Evolutionary conservation across 75 land plant species (phyloP).

Genomic region (Cunninghamia lanceolata): DNA sequence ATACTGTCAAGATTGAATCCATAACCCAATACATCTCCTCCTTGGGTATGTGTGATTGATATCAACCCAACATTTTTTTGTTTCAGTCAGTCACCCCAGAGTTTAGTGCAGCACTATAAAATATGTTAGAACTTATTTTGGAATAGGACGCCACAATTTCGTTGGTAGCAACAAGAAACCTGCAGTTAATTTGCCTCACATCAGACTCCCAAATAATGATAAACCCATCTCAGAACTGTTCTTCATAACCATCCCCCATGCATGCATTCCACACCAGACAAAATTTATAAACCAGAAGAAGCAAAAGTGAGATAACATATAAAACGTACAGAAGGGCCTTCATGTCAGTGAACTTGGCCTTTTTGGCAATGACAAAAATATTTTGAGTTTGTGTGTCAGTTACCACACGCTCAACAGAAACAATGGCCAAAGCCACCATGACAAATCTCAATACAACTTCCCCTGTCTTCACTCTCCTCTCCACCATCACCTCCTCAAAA

Average conservation of each 20-base stretch:
- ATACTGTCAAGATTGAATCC: too few species aligned
- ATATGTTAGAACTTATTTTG: too few species aligned
- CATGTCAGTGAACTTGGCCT: slow-evolving; percentile 63
- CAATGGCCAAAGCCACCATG: slow-evolving; percentile 36
- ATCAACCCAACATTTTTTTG: too few species aligned
- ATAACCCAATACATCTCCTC: too few species aligned
- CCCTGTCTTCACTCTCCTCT: slow-evolving; percentile 37
- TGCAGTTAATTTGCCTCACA: slow-evolving; percentile 8
- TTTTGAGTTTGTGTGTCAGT: slow-evolving; percentile 46
- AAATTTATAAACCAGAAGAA: background rate
- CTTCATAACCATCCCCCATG: background rate
- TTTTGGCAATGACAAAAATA: slow-evolving; percentile 50
- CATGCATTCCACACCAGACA: background rate
- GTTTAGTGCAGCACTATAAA: too few species aligned
- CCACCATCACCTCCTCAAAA: slow-evolving; percentile 18
- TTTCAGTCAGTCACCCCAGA: too few species aligned
- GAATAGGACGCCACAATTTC: slow-evolving; percentile 53
- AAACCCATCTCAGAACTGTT: background rate
- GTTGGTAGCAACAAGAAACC: slow-evolving; percentile 54
- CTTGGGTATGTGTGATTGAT: too few species aligned
- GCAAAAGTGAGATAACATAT: background rate
- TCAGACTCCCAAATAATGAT: background rate
- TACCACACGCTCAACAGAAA: slow-evolving; percentile 37
- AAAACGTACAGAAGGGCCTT: slow-evolving; percentile 54
- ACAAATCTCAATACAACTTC: slow-evolving; percentile 47